Evolutionary conservation across 2,329 filamentous ascomycete genomes (phyloP).

Genomic region (Akanthomyces lecanii): DNA sequence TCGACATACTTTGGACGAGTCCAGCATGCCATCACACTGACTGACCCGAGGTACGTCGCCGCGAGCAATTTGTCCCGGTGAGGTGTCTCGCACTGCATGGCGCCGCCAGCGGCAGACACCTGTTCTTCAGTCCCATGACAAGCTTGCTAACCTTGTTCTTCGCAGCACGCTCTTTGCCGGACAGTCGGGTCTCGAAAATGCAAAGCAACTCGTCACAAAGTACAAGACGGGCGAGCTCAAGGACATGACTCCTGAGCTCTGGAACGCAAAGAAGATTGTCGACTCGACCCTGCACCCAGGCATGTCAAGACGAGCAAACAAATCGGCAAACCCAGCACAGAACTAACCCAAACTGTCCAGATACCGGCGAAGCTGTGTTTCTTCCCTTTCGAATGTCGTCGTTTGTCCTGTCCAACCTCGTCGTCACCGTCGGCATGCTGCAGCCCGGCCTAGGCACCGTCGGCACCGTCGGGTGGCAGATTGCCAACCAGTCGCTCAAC

Average conservation of each 20-base stretch:
- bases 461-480: slow-evolving; percentile 90
- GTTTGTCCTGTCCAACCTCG: slow-evolving; percentile 87
- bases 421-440: slow-evolving; percentile 96
- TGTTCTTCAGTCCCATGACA: too few relatives aligned
- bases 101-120: background rate
- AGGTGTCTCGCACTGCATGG: background rate
- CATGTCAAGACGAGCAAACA: slow-evolving; percentile 39
- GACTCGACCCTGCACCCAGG: slow-evolving; percentile 95
- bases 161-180: slow-evolving; percentile 81
- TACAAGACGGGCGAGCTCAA: slow-evolving; percentile 82
- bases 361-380: slow-evolving; percentile 88
- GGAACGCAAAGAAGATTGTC: slow-evolving; percentile 94
- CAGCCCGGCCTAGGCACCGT: slow-evolving; percentile 78
- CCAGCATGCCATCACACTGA: slow-evolving; percentile 79
- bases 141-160: slow-evolving; percentile 7
- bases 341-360: slow-evolving; percentile 39
- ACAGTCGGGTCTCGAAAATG: slow-evolving; percentile 71
- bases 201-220: slow-evolving; percentile 72
- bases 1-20: slow-evolving; percentile 94
- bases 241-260: slow-evolving; percentile 84
- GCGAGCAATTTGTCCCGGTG: background rate
- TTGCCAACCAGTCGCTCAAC: slow-evolving; percentile 95
- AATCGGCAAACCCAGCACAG: slow-evolving; percentile 18
- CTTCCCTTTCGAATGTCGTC: slow-evolving; percentile 97
- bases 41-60: slow-evolving; percentile 83